Conservation (phyloP, 192 early-diverging fungal genomes). For the Backusella tuberculispora region DNA sequence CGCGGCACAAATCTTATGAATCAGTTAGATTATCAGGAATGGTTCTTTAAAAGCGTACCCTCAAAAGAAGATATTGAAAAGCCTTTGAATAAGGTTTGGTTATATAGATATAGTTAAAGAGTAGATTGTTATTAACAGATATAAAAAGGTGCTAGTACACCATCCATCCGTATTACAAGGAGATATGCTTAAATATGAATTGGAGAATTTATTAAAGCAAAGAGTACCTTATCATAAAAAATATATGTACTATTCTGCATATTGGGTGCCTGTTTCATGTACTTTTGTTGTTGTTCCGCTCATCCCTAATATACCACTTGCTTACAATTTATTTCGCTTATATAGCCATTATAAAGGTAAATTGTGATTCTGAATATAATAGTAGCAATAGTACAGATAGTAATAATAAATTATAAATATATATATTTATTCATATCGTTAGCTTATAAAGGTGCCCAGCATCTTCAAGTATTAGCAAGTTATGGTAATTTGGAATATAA, state of each 20-base stretch:
- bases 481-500: constrained; percentile 16
- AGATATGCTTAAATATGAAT: constrained; percentile 46
- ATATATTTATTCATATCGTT: background rate
- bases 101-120: background rate
- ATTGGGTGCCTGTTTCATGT: constrained; percentile 68
- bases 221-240: constrained; percentile 69
- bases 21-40: constrained; percentile 72
- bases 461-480: constrained; percentile 24
- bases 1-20: constrained; percentile 70
- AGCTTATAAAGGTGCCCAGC: constrained; percentile 43
- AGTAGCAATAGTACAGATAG: background rate
- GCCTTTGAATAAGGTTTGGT: constrained; percentile 19
- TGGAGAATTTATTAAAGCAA: constrained; percentile 50
- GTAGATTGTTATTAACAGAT: background rate
- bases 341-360: constrained; percentile 83
- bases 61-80: constrained; percentile 49
- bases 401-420: background rate
- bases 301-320: constrained; percentile 77
- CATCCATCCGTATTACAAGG: constrained; percentile 54
- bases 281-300: constrained; percentile 74
- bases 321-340: constrained; percentile 79
- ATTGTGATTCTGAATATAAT: background rate
- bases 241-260: constrained; percentile 70
- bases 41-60: constrained; percentile 75
- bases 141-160: background rate